A percentile compares a stretch with the other conserved stretches of the same genome.
Evolutionary conservation across 345 rosid species (phyloP).

Genomic region (Pelargonium nanum): DNA sequence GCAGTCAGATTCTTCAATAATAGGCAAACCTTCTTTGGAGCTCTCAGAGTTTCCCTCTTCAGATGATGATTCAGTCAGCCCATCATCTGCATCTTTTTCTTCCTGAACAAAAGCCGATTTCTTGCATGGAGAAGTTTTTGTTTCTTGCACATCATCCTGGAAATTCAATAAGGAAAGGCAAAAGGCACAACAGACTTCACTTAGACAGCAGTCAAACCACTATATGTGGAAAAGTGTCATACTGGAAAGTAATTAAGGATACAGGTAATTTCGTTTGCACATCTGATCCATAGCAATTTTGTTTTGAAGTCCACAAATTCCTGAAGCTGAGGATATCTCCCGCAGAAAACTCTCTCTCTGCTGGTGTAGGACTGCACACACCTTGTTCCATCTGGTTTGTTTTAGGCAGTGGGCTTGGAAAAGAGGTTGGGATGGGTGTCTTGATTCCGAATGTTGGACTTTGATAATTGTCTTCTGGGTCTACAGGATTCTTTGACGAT

Average conservation of each 20-base stretch:
- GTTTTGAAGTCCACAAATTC: constrained; percentile 30
- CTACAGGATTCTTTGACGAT: constrained; percentile 21
- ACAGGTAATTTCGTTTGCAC: constrained; percentile 34
- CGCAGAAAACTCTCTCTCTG: constrained; percentile 20
- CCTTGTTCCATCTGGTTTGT: constrained; percentile 24
- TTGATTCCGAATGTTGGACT: constrained; percentile 57
- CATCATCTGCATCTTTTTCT: constrained; percentile 26
- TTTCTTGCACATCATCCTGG: constrained; percentile 43
- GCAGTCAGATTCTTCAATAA: constrained; percentile 20
- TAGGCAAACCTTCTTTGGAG: constrained; percentile 38
- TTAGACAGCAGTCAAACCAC: constrained; percentile 10
- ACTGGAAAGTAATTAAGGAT: constrained; percentile 27
- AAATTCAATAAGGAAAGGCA: constrained; percentile 35
- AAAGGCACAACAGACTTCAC: constrained; percentile 12
- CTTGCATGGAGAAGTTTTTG: constrained; percentile 26
- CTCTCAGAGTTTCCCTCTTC: constrained; percentile 41
- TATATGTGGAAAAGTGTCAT: constrained; percentile 1
- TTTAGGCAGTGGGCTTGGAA: constrained; percentile 34
- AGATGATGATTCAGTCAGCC: constrained; percentile 33
- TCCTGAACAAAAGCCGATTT: constrained; percentile 20
- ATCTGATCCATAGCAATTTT: constrained; percentile 24
- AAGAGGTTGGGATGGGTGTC: constrained; percentile 34
- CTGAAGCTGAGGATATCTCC: constrained; percentile 28
- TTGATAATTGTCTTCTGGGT: constrained; percentile 30
- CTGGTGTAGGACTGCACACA: constrained; percentile 26